Base-by-base conservation (phyloP, 768 basidiomycete genomes). In the Cystoderma amianthinum region DNA sequence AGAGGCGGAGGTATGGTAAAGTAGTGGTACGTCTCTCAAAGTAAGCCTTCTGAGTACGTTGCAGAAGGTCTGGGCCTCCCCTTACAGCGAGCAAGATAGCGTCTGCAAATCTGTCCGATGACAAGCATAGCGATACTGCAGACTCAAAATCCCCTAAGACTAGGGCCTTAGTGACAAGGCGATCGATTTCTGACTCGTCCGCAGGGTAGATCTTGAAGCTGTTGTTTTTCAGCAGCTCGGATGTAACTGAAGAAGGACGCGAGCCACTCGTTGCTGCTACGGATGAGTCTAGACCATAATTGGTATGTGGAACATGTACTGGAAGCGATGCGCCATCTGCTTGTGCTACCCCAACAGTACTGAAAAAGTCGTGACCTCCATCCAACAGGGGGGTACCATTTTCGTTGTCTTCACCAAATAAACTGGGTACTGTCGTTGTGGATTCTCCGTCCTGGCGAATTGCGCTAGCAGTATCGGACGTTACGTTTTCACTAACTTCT, bases 201-300 rank as follows among this genome's bases (percentile, higher is more conserved):
- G 67, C 54, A 0, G 93, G 89, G 55, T 93, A 95, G 48, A 98
- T 94, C 61, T 73, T 82, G 73, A 99, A 99, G 2, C 82, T 84
- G 49, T 82, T 85, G 48, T 68, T 80, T 64, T 86, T 92, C 54
- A 82, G 59, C 2, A 63, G 69, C 48, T 89, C 86, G 0, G 82
- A 85, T 0, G 80, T 76, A 24, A 86, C 73, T 5, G 89, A 92
- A 0, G 90, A 89, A 2, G 92, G 81, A 2, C 90, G 72, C 2
- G 90, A 93, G n/a, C 95, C 95, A 19, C 89, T 74, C 0, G 95
- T 99, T 0, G 95, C 95, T 15, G 94, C 95, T 11, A 94, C 92
- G 2, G 89, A 92, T 0, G 93, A 94, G 54, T 92, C 92, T 22
- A 84, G 60, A 3, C 75, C 76, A 44, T 89, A 85, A 50, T 82